Conservation (phyloP, 768 basidiomycete species). For the Ramaria sp. region DNA sequence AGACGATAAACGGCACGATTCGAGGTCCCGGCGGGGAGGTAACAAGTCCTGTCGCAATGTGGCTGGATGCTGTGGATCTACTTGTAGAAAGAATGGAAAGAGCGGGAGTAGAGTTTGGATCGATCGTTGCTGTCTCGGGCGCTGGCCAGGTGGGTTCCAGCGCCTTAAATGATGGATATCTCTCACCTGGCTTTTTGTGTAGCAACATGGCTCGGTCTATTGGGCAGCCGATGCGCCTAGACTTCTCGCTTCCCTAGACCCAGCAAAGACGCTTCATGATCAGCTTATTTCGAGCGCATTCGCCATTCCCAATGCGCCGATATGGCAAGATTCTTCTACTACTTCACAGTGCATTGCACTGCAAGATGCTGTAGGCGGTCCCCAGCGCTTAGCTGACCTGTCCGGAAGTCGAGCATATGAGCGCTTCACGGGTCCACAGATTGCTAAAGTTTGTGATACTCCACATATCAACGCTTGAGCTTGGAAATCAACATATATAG, state of each 20-base stretch:
- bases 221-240: slow-evolving; percentile 52
- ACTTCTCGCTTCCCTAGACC: slow-evolving; percentile 43
- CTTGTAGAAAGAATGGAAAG: slow-evolving; percentile 51
- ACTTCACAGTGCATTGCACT: slow-evolving; percentile 60
- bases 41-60: slow-evolving; percentile 72
- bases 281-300: slow-evolving; percentile 61
- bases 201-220: slow-evolving; percentile 86
- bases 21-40: slow-evolving; percentile 63
- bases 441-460: slow-evolving; percentile 44
- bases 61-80: slow-evolving; percentile 78
- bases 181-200: not conserved
- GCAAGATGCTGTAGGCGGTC: slow-evolving; percentile 56
- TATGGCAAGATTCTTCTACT: slow-evolving; percentile 90
- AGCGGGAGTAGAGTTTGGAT: slow-evolving; percentile 45
- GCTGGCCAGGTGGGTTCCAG: slow-evolving; percentile 78
- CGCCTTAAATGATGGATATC: slow-evolving; percentile 8
- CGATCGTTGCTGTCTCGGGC: slow-evolving; percentile 59
- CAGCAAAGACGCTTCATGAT: slow-evolving; percentile 36
- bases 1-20: slow-evolving; percentile 55
- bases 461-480: not conserved
- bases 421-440: slow-evolving; percentile 82
- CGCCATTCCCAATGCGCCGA: slow-evolving; percentile 56
- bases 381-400: slow-evolving; percentile 58
- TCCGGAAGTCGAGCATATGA: slow-evolving; percentile 82
- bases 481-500: slow-evolving; percentile 3